phyloP scores from a whole-genome alignment of 176 grass and related monocot genomes.

The Avena atlantica region DNA sequence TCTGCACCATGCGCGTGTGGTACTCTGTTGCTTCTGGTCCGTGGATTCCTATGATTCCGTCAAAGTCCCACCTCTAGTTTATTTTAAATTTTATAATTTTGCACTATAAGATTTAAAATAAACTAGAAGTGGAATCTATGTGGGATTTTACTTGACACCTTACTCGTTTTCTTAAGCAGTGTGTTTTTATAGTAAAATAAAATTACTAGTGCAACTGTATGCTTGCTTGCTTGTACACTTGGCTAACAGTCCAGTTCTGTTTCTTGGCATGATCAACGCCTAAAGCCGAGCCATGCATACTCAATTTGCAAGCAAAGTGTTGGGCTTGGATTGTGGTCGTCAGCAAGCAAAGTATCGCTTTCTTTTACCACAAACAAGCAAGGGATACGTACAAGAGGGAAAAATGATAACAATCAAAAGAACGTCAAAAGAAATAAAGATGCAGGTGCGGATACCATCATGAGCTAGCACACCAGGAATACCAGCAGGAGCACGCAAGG shows the following conservation, averaged over 20 bases:
- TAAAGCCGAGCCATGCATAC: not conserved
- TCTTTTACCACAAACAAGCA: not conserved
- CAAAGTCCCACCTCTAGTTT: too few relatives aligned
- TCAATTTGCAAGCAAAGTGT: too few relatives aligned
- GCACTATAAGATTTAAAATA: too few relatives aligned
- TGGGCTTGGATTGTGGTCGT: too few relatives aligned
- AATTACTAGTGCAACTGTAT: not conserved
- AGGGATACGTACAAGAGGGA: not conserved
- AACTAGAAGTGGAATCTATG: too few relatives aligned
- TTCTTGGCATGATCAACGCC: not conserved
- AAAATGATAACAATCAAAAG: not conserved
- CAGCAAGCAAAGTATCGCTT: too few relatives aligned
- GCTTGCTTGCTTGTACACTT: not conserved
- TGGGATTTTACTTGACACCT: too few relatives aligned
- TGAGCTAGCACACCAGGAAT: not conserved
- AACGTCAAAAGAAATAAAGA: too few relatives aligned
- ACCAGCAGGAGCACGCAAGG: not conserved
- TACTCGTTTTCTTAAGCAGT: too few relatives aligned
- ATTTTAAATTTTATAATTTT: too few relatives aligned
- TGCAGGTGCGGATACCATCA: not conserved
- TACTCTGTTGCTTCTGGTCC: slow-evolving; percentile 19
- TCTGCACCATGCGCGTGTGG: not conserved
- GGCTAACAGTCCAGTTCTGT: not conserved
- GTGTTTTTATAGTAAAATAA: not conserved
- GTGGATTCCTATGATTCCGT: too few relatives aligned